Evolutionary conservation across 306 rosid genomes (phyloP).

Genomic region (Cicer arietinum): DNA sequence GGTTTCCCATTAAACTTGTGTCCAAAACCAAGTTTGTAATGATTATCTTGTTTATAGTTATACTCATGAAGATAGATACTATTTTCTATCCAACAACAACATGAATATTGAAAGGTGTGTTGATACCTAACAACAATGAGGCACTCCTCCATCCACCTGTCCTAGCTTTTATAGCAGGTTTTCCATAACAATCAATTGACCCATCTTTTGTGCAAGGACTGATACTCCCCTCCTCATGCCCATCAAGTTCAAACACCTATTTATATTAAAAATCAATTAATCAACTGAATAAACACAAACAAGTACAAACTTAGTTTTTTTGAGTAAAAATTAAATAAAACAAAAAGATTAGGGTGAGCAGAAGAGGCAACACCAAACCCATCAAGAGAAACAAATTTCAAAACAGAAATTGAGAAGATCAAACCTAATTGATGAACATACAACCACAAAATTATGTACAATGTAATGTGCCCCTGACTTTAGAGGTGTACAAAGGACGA

Average conservation of each 20-base stretch:
- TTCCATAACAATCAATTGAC: constrained; percentile 57
- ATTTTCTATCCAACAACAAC: neutral
- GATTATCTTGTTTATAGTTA: neutral
- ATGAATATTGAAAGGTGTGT: neutral
- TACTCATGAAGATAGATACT: neutral
- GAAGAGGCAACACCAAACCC: no score
- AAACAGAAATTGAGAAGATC: no score
- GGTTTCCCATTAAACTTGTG: neutral
- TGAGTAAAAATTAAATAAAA: no score
- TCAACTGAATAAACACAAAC: neutral
- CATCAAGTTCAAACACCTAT: constrained; percentile 51
- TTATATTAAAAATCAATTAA: constrained; percentile 9
- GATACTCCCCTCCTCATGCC: constrained; percentile 37
- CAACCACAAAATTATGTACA: no score
- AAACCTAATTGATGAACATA: no score
- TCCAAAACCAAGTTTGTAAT: neutral
- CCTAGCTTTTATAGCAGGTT: constrained; percentile 45
- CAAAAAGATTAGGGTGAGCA: no score
- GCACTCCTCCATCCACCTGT: constrained; percentile 71
- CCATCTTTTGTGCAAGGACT: constrained; percentile 54
- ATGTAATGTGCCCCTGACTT: no score
- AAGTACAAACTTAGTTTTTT: neutral
- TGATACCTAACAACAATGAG: constrained; percentile 54
- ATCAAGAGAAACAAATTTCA: no score
- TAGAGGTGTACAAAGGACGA: no score